phyloP scores from a whole-genome alignment of 371 early-diverging fungal genomes.

The Actinomortierella wolfii region DNA sequence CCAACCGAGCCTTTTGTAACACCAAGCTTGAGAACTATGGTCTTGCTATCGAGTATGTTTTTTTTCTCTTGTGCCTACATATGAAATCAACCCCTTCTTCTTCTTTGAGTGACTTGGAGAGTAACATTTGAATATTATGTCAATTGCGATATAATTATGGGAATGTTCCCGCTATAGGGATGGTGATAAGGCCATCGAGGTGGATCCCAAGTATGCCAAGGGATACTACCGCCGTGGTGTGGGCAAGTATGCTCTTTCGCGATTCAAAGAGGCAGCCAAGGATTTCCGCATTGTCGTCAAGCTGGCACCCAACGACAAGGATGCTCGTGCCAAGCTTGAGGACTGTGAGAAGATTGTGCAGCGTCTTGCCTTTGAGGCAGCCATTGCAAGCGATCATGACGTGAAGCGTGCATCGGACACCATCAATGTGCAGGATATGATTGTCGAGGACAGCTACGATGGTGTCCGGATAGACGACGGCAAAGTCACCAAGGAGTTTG shows the following conservation, averaged over 20 bases:
- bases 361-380: constrained; percentile 90
- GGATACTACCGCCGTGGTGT: constrained; percentile 51
- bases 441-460: constrained; percentile 75
- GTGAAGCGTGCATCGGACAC: constrained; percentile 25
- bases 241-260: constrained; percentile 39
- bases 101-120: neutral
- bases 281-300: constrained; percentile 56
- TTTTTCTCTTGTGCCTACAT: neutral
- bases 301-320: constrained; percentile 71
- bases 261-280: constrained; percentile 46
- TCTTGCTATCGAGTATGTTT: constrained; percentile 75
- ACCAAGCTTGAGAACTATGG: constrained; percentile 89
- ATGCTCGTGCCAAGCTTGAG: constrained; percentile 67
- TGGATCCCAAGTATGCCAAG: constrained; percentile 88
- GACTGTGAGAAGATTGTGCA: constrained; percentile 92
- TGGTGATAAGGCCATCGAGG: constrained; percentile 82
- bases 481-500: constrained; percentile 78
- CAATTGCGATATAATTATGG: too few relatives aligned
- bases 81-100: too few relatives aligned
- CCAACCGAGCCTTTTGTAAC: constrained; percentile 93
- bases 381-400: constrained; percentile 65
- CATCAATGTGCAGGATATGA: constrained; percentile 42
- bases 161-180: constrained; percentile 54
- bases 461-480: constrained; percentile 66
- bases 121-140: neutral